Percentiles rank a stretch among this genome's conserved stretches.
phyloP scores from a whole-genome alignment of 1,284 basidiomycete genomes.

The Polyporus tsugae region DNA sequence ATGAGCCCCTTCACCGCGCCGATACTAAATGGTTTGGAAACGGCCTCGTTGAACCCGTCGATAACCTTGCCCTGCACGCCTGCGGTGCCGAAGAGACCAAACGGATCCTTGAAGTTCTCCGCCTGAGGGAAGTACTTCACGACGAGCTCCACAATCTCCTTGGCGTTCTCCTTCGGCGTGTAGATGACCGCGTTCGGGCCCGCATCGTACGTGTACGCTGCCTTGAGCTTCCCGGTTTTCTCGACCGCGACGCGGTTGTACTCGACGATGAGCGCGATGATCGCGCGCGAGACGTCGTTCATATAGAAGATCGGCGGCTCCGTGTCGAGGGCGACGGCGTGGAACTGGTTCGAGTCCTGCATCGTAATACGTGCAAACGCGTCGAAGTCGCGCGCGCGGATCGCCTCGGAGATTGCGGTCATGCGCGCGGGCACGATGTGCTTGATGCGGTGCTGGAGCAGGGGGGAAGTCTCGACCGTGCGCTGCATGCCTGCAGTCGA shows the following conservation, averaged over 20 bases:
- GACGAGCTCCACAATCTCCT: slow-evolving; percentile 80
- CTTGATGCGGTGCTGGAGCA: slow-evolving; percentile 91
- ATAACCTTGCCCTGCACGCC: slow-evolving; percentile 58
- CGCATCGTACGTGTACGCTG: slow-evolving; percentile 98
- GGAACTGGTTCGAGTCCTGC: slow-evolving; percentile 98
- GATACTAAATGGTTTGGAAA: slow-evolving; percentile 75
- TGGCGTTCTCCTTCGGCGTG: slow-evolving; percentile 80
- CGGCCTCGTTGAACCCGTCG: slow-evolving; percentile 80
- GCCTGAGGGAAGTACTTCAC: slow-evolving; percentile 86
- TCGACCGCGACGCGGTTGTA: slow-evolving; percentile 87
- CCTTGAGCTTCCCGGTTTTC: slow-evolving; percentile 73
- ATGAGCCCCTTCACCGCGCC: slow-evolving; percentile 90
- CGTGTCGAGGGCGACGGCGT: slow-evolving; percentile 97
- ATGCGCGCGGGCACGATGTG: slow-evolving; percentile 91
- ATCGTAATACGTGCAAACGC: slow-evolving; percentile 93
- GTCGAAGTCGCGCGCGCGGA: slow-evolving; percentile 85
- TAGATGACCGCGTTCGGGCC: slow-evolving; percentile 99
- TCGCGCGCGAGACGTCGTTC: slow-evolving; percentile 92
- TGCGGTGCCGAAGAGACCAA: slow-evolving; percentile 61
- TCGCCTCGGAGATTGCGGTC: slow-evolving; percentile 84
- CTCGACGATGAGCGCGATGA: slow-evolving; percentile 90
- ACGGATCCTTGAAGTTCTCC: slow-evolving; percentile 79
- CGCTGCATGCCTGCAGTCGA: slow-evolving; percentile 98
- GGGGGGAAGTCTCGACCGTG: slow-evolving; percentile 91
- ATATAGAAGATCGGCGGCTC: slow-evolving; percentile 99